These are phyloP conservation scores for Sporothrix globosa DNA, from an alignment of 2,329 filamentous ascomycete genomes.

Conservation along the genomic window DNA sequence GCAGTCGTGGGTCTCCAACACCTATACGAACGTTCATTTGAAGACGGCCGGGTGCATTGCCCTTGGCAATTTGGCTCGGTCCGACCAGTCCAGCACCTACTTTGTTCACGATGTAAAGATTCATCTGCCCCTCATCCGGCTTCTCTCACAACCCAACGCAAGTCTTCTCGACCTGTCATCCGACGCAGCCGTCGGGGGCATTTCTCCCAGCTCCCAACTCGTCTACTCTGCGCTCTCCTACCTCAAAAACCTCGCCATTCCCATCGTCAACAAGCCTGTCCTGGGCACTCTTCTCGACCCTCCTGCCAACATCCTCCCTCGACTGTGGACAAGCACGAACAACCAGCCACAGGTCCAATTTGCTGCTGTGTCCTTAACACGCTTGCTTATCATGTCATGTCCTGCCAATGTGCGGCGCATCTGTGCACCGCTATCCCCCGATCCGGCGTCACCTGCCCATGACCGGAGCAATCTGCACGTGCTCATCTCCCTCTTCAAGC, in stretches of 20 bases:
- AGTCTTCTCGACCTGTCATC: constrained; percentile 43
- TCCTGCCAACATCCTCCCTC: constrained; percentile 49
- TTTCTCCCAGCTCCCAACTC: constrained; percentile 48
- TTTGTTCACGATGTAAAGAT: constrained; percentile 54
- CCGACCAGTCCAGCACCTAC: constrained; percentile 56
- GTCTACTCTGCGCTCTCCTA: constrained; percentile 62
- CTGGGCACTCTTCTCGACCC: constrained; percentile 55
- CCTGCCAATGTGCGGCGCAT: constrained; percentile 56
- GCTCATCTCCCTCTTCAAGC: constrained; percentile 48
- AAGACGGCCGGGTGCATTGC: constrained; percentile 60
- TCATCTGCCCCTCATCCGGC: constrained; percentile 50
- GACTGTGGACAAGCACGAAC: constrained; percentile 55
- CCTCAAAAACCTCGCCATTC: constrained; percentile 67
- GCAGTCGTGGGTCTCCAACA: constrained; percentile 48
- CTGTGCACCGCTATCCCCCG: constrained; percentile 48
- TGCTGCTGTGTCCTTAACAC: constrained; percentile 60
- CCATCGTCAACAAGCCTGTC: constrained; percentile 55
- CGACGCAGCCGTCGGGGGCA: constrained; percentile 36
- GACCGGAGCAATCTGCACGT: constrained; percentile 45
- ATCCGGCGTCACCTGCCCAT: constrained; percentile 44
- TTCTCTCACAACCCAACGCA: constrained; percentile 49
- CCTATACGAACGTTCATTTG: constrained; percentile 48
- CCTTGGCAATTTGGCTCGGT: constrained; percentile 64
- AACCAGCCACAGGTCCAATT: constrained; percentile 63
- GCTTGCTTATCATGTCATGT: constrained; percentile 59